Conservation (phyloP, 2,329 filamentous ascomycete genomes). For the Rhexocercosporidium sp. region DNA sequence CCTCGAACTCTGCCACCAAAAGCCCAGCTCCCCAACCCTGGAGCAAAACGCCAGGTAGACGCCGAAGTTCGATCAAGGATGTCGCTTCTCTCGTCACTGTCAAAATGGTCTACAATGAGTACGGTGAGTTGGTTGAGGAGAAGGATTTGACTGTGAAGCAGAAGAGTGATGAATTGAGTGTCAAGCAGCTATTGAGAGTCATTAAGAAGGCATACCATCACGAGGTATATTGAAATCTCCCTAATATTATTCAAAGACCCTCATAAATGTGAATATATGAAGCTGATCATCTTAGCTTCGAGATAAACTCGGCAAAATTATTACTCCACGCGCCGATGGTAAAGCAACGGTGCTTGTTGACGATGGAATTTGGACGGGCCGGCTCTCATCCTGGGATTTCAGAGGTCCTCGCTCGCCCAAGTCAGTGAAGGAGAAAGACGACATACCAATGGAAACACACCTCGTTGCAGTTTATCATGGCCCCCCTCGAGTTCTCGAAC, state of each 20-base stretch:
- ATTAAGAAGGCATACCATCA: slow-evolving; percentile 39
- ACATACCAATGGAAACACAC: slow-evolving; percentile 1
- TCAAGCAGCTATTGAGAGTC: slow-evolving; percentile 34
- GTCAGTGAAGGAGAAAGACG: neutral
- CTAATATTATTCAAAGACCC: neutral
- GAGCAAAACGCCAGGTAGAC: neutral
- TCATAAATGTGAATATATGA: neutral
- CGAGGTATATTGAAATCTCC: slow-evolving; percentile 29
- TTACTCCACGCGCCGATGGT: slow-evolving; percentile 27
- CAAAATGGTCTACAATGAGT: slow-evolving; percentile 40
- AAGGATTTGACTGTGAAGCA: slow-evolving; percentile 17
- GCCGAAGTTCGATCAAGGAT: slow-evolving; percentile 10
- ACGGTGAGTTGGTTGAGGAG: slow-evolving; percentile 37
- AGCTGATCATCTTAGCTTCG: slow-evolving; percentile 29
- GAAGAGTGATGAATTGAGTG: slow-evolving; percentile 28
- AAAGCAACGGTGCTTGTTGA: slow-evolving; percentile 21
- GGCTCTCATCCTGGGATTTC: slow-evolving; percentile 36
- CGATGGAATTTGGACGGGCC: slow-evolving; percentile 23
- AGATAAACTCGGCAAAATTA: slow-evolving; percentile 31
- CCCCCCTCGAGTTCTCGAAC: slow-evolving; percentile 37
- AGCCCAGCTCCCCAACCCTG: neutral
- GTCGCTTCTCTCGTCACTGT: neutral
- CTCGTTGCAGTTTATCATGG: slow-evolving; percentile 24
- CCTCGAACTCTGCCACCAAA: neutral
- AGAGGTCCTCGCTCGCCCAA: slow-evolving; percentile 17